Evolutionary conservation across 345 rosid genomes (phyloP).

Genomic region (Salix caprea): DNA sequence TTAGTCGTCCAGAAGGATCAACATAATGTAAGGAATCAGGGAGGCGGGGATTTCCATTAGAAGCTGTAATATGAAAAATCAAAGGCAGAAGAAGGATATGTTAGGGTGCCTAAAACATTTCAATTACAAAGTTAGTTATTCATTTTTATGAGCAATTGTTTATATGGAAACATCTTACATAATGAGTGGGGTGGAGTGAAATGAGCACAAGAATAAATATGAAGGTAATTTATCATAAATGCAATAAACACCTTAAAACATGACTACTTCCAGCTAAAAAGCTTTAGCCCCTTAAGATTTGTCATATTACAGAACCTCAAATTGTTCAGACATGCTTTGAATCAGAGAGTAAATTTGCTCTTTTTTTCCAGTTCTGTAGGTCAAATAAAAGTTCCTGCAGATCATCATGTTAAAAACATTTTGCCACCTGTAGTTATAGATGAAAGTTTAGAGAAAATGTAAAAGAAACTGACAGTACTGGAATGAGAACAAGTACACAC

Average conservation of each 20-base stretch:
- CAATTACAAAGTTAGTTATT: not conserved
- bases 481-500: not conserved
- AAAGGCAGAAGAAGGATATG: not conserved
- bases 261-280: not conserved
- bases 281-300: not conserved
- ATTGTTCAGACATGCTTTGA: not conserved
- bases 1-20: slow-evolving; percentile 64
- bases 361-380: not conserved
- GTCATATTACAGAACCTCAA: not conserved
- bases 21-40: slow-evolving; percentile 83
- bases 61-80: slow-evolving; percentile 46
- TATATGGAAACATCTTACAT: not conserved
- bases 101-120: not conserved
- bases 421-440: not conserved
- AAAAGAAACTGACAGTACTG: not conserved
- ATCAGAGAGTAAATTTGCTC: not conserved
- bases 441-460: not conserved
- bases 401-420: not conserved
- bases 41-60: slow-evolving; percentile 89
- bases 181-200: not conserved
- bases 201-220: not conserved
- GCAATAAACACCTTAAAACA: not conserved
- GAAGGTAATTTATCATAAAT: not conserved
- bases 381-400: not conserved
- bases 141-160: not conserved